Evolutionary conservation across 192 early-diverging fungal species (phyloP).

Genomic region (Piromyces sp.): DNA sequence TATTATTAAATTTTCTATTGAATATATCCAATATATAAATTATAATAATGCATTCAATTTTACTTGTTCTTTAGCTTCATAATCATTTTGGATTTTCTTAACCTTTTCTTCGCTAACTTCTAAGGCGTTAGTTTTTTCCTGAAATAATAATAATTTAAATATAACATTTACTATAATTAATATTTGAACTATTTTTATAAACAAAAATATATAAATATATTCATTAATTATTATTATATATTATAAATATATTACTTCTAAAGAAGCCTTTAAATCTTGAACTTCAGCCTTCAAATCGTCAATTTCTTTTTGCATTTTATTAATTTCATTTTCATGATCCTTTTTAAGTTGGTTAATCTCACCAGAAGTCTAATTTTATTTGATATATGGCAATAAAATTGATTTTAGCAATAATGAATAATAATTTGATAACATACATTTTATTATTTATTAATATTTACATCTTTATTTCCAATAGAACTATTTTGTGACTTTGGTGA

Average conservation of each 20-base stretch:
- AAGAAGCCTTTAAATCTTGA: slow-evolving; percentile 10
- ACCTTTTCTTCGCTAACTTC: slow-evolving; percentile 4
- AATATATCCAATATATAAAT: no score
- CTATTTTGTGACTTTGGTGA: slow-evolving; percentile 9
- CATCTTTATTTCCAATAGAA: slow-evolving; percentile 5
- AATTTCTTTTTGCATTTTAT: slow-evolving; percentile 43
- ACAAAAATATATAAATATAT: no score
- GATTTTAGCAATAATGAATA: no score
- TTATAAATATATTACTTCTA: slow-evolving; percentile 7
- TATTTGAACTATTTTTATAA: no score
- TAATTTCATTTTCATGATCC: slow-evolving; percentile 11
- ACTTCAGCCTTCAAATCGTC: slow-evolving; percentile 48
- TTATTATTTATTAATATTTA: slow-evolving; percentile 1
- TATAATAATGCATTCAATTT: background rate
- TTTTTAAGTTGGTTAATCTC: slow-evolving; percentile 1
- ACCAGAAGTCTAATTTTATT: background rate
- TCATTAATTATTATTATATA: no score
- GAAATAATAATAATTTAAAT: no score
- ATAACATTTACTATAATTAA: no score
- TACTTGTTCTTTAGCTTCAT: background rate
- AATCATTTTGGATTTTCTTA: background rate
- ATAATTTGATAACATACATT: no score
- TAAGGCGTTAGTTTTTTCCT: slow-evolving; percentile 1
- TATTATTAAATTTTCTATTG: no score
- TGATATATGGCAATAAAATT: no score